Base-by-base conservation (phyloP, 495 filamentous ascomycete species). In the Xylaria scruposa region DNA sequence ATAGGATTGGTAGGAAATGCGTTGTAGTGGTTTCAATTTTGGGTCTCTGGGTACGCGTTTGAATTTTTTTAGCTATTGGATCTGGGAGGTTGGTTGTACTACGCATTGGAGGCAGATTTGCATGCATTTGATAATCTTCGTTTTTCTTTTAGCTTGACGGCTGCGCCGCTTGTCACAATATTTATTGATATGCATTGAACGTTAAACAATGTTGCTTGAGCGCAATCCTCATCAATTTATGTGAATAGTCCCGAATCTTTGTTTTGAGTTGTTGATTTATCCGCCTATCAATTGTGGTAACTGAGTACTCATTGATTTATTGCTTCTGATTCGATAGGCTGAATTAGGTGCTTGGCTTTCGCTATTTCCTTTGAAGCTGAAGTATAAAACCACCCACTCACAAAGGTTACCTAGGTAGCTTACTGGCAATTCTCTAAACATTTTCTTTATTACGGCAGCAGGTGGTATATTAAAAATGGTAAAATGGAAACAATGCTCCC, bases 51-150 rank as follows among this genome's bases (percentile, higher is more conserved):
- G 29, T 53, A 42, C 21, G 29, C 40, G 2, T 38, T 10, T 31
- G 44, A 40, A 38, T 33, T 54, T 36, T 9, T 66, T 42, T 67
- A 9, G 1, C 44, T 40, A 63, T 44, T 26, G 5, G 38, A 40
- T 65, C 9, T 67, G 63, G 46, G 29, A 7, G 31, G 65, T 42
- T 56, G 12, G n/a, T n/a, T 56, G 5, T 36, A 26, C 54, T 19
- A 54, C 12, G 33, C 63, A 53, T 67, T 67, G 65, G 47, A 56
- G 65, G 24, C 36, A 67, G 33, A 56, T 42, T 24, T 67, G 24
- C 46, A 54, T 33, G 29, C 44, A 17, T 65, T 31, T 65, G 26
- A 49, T 36, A 13, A 6, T 26, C 29, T 33, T 21, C 3, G 7
- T 10, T 26, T 42, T 67, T 10, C 47, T 9, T 24, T 54, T 1